A percentile compares a stretch with the other conserved stretches of the same genome.
phyloP scores from a whole-genome alignment of 2,329 filamentous ascomycete genomes.

The Cercospora berteroae region DNA sequence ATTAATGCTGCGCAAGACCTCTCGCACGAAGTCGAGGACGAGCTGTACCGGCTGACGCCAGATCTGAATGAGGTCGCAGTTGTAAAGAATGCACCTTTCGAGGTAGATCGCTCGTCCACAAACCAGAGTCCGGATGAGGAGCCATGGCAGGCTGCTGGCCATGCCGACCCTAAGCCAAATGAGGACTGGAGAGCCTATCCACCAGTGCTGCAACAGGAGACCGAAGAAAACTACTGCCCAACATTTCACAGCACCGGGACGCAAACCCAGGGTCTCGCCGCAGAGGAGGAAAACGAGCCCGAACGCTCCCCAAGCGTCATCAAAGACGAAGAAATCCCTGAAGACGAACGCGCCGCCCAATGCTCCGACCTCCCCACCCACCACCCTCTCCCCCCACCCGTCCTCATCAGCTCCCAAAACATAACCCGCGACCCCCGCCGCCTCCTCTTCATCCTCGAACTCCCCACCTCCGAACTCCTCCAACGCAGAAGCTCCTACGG shows the following conservation, averaged over 20 bases:
- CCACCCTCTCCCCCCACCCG: not conserved
- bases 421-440: not conserved
- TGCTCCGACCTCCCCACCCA: not conserved
- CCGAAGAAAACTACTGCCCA: not conserved
- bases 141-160: not conserved
- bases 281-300: not conserved
- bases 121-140: not conserved
- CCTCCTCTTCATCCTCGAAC: not conserved
- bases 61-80: not conserved
- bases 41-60: not conserved
- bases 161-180: not conserved
- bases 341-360: not conserved
- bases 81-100: not conserved
- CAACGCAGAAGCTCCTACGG: not conserved
- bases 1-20: not conserved
- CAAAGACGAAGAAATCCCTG: not conserved
- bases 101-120: not conserved
- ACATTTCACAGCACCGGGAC: not conserved
- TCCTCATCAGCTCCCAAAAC: not conserved
- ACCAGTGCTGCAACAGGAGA: not conserved
- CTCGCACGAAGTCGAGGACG: not conserved
- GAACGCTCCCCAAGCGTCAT: not conserved
- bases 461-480: not conserved
- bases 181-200: not conserved
- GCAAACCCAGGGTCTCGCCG: not conserved